Base-by-base conservation (phyloP, 1,139 yeast species). In the Blastobotrys aristatus region DNA sequence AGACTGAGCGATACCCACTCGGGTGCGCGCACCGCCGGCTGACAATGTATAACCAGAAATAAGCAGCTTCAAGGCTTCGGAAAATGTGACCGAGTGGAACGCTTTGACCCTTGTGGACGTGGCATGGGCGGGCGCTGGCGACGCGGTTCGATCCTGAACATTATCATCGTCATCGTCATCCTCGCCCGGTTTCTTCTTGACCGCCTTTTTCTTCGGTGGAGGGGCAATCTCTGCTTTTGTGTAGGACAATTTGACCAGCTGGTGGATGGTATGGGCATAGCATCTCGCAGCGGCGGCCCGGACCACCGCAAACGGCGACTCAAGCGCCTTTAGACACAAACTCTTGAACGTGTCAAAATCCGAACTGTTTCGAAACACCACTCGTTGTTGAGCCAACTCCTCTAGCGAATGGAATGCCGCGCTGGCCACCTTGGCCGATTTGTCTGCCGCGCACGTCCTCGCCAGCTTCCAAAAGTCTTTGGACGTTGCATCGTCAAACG, bases 391-490 rank as follows among this genome's bases (percentile, higher is more conserved):
- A 10, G 54, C 57, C 10, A 61, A 43, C 1, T 58, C 55, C 5
- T 54, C 53, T 31, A 58, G 43, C 18, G 63, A 58, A n/a, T 59
- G 54, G 32, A 61, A 58, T 0, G 66, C 60, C 2, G 64, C 63
- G 7, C 62, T 58, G 1, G 65, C 54, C 2, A 63, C 62, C 14
- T 58, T 55, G 7, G 62, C 62, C 2, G 69, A 61, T 45, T 61
- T 60, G 43, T 66, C 70, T 3, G 53, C 40, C 4, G 61, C 49
- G 26, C 53, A 54, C 8, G 52, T 40, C 40, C 57, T 57, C 13
- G 64, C 62, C 16, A 48, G 52, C 48, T 66, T 66, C 65, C 66
- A 64, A 14, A 64, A 43, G 40, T 67, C 69, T 44, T 65, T 63
- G 22, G 57, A 50, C 13, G 64, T 52, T 3, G 62, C 40, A 21